A percentile compares a stretch with the other conserved stretches of the same genome.
Evolutionary conservation across 2,329 filamentous ascomycete species (phyloP).

Genomic region (Calonectria pseudoturangicola): DNA sequence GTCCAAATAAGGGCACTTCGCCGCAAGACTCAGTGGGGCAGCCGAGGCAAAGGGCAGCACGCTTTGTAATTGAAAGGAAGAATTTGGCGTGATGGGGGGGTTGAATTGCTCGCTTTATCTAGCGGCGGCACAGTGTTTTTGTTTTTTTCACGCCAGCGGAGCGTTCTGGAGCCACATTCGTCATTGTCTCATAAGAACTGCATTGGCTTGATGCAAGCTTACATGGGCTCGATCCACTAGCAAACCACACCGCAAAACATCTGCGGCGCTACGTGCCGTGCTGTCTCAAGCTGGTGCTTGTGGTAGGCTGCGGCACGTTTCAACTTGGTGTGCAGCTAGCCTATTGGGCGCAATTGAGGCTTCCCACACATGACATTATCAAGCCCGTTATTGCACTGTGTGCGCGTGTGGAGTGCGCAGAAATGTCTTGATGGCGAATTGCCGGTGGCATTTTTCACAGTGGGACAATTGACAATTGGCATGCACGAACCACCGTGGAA

Average conservation of each 20-base stretch:
- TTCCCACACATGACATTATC: background rate
- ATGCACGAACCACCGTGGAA: too few relatives aligned
- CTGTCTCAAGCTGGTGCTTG: background rate
- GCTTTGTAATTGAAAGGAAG: slow-evolving; percentile 9
- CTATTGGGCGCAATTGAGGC: background rate
- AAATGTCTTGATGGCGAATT: too few relatives aligned
- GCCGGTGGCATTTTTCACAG: too few relatives aligned
- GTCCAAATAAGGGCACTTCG: background rate
- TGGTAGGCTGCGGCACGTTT: background rate
- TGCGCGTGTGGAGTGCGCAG: background rate
- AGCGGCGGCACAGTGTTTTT: background rate
- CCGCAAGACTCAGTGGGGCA: slow-evolving; percentile 13
- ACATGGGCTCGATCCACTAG: background rate
- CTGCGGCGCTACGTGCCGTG: background rate
- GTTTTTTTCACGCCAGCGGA: background rate
- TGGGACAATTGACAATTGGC: too few relatives aligned
- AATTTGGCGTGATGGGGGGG: background rate
- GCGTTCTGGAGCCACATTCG: background rate
- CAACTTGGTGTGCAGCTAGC: background rate
- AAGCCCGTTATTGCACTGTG: background rate
- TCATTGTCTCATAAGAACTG: slow-evolving; percentile 7
- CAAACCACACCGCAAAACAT: slow-evolving; percentile 1
- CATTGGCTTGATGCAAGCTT: background rate
- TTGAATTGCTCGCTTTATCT: background rate
- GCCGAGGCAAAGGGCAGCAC: slow-evolving; percentile 6